Conservation (phyloP, 148 eudicot genomes). For the Nepenthes mirabilis region DNA sequence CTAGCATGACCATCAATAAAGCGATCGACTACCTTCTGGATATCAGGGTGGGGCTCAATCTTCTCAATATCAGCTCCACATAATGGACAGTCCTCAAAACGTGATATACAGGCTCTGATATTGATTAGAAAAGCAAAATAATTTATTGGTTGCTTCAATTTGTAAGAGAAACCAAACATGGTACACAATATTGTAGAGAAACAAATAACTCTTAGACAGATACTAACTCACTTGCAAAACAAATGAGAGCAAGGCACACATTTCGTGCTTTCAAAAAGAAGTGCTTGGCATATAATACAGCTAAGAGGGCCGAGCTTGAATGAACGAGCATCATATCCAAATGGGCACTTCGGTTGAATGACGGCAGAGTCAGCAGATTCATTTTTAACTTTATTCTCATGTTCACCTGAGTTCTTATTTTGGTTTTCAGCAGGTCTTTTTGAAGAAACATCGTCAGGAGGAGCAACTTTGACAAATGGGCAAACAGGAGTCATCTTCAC, state of each 20-base stretch:
- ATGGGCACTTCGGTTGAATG: conserved; percentile 71
- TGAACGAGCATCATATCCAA: conserved; percentile 86
- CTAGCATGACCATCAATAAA: conserved; percentile 98
- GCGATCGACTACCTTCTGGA: conserved; percentile 83
- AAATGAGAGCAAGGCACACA: conserved; percentile 86
- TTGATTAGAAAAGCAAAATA: conserved; percentile 6
- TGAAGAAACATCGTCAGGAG: conserved; percentile 67
- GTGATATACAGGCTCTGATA: conserved; percentile 73
- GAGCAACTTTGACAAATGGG: conserved; percentile 81
- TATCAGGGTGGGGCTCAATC: conserved; percentile 64
- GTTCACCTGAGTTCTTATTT: conserved; percentile 42
- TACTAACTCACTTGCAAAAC: conserved; percentile 72
- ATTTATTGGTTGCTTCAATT: not conserved
- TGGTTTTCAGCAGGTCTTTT: conserved; percentile 51
- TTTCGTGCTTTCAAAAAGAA: conserved; percentile 80
- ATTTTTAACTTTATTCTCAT: conserved; percentile 35
- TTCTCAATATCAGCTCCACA: conserved; percentile 96
- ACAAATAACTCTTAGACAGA: not conserved
- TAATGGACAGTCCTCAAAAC: conserved; percentile 86
- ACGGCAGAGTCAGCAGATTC: conserved; percentile 34
- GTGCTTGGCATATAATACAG: conserved; percentile 88
- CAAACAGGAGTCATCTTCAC: conserved; percentile 80
- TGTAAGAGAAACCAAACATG: not conserved
- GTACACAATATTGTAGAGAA: no score
- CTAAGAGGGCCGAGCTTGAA: conserved; percentile 92